Evolutionary conservation across 768 basidiomycete species (phyloP), one percentile per base, ranked within the genome.

Genomic region (Lactarius akahatsu): DNA sequence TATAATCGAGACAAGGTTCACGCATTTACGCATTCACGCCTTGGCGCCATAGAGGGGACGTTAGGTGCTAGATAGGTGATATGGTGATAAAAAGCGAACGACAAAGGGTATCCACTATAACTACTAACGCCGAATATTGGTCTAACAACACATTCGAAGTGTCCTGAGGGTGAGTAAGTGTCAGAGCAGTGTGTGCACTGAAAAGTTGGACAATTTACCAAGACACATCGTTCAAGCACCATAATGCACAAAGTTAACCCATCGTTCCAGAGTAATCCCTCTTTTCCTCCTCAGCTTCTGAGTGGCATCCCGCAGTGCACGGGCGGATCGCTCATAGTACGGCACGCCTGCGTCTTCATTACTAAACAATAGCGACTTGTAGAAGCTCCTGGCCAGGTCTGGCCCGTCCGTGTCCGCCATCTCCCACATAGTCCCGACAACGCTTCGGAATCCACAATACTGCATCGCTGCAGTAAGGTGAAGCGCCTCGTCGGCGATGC

Each of bases 381-480:
- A 67, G 38, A 67, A 63, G 13, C 40, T 5, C n/a, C 32, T 36
- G 10, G 66, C 56, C 9, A 67, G 45, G 16, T 54, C 36, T 26
- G 52, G 62, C 13, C 63, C 66, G 38, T 70, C 69, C 1, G 18
- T 28, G 3, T 67, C 69, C 0, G 20, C 58, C 59, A 70, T 68
- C 6, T n/a, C 61, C 69, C 67, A 70, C 62, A 67, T 61, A 0
- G 69, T 64, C 32, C 62, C 63, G 11, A 68, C 59, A 9, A 68
- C 59, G 11, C 66, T 58, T 3, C 62, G n/a, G 47, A 66, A 70
- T 8, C 67, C 69, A 30, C 56, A 63, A 13, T 62, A 59, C 18
- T 59, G 67, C 67, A 68, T 30, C 7, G 60, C 70, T 0, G 64
- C 68, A 2, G 68, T 26, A 15, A 71, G 61, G 13, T 63, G 57